A percentile compares a stretch with the other conserved stretches of the same genome.
Evolutionary conservation across 768 basidiomycete species (phyloP).

Genomic region (Pulveroboletus sp.): DNA sequence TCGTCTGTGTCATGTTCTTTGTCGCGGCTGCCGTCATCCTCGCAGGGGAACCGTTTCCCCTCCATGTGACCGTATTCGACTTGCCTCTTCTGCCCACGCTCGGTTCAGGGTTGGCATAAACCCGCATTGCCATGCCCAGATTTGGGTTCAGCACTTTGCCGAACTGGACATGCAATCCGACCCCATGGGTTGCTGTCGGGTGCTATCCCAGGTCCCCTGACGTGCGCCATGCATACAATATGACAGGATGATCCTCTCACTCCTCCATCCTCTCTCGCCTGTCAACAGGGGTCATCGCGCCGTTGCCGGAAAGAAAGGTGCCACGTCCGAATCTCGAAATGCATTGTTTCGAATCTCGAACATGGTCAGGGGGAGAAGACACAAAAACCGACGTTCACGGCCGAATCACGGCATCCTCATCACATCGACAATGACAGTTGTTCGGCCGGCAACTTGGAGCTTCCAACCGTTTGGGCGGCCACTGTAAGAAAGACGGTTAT

Average conservation of each 20-base stretch:
- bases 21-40: slow-evolving; percentile 17
- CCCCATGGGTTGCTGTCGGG: too few species aligned
- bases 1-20: slow-evolving; percentile 11
- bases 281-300: background rate
- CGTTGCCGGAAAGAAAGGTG: background rate
- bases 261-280: too few species aligned
- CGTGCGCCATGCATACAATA: too few species aligned
- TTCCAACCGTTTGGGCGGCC: slow-evolving; percentile 7
- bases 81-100: slow-evolving; percentile 4
- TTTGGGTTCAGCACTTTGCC: slow-evolving; percentile 7
- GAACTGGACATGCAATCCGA: background rate
- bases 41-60: background rate
- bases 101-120: slow-evolving; percentile 1
- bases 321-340: too few species aligned
- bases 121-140: slow-evolving; percentile 16
- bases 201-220: too few species aligned
- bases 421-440: background rate
- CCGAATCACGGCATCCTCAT: slow-evolving; percentile 14
- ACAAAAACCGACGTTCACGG: slow-evolving; percentile 2
- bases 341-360: too few species aligned
- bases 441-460: slow-evolving; percentile 8
- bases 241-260: too few species aligned
- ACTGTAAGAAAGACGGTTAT: slow-evolving; percentile 6
- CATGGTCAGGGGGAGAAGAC: background rate
- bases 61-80: slow-evolving; percentile 12